Conservation (phyloP, 176 grass and related monocot genomes). For the Eragrostis nindensis region DNA sequence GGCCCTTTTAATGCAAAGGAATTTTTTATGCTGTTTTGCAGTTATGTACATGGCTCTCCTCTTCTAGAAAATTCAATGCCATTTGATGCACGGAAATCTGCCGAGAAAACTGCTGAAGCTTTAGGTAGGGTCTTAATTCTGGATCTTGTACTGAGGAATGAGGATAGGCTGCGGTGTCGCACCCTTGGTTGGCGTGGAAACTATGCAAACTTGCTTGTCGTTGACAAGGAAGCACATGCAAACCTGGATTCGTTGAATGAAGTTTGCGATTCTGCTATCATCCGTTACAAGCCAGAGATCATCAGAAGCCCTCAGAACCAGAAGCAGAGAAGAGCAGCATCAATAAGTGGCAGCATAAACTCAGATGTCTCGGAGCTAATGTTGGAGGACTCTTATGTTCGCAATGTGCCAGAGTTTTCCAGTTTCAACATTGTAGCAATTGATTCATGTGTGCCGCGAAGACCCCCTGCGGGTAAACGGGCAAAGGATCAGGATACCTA, state of each 20-base stretch:
- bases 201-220: constrained; percentile 81
- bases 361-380: constrained; percentile 50
- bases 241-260: constrained; percentile 70
- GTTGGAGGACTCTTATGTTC: constrained; percentile 43
- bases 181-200: constrained; percentile 95
- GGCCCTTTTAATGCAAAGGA: constrained; percentile 27
- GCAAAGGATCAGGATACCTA: constrained; percentile 88
- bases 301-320: constrained; percentile 54
- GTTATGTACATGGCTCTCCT: constrained; percentile 88
- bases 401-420: constrained; percentile 38
- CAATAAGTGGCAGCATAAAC: constrained; percentile 70
- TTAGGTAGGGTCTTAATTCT: constrained; percentile 90
- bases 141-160: constrained; percentile 90
- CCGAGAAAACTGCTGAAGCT: constrained; percentile 77
- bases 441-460: constrained; percentile 85
- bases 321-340: constrained; percentile 72
- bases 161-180: constrained; percentile 86
- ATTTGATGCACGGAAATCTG: constrained; percentile 68
- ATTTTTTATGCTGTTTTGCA: constrained; percentile 52
- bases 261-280: constrained; percentile 54
- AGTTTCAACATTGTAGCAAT: constrained; percentile 82
- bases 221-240: constrained; percentile 60
- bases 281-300: constrained; percentile 62
- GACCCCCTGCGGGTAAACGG: constrained; percentile 81
- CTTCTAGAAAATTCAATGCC: constrained; percentile 67